Base-by-base conservation (phyloP, 352 stramenopile genomes). In the Phytopythium litorale region DNA sequence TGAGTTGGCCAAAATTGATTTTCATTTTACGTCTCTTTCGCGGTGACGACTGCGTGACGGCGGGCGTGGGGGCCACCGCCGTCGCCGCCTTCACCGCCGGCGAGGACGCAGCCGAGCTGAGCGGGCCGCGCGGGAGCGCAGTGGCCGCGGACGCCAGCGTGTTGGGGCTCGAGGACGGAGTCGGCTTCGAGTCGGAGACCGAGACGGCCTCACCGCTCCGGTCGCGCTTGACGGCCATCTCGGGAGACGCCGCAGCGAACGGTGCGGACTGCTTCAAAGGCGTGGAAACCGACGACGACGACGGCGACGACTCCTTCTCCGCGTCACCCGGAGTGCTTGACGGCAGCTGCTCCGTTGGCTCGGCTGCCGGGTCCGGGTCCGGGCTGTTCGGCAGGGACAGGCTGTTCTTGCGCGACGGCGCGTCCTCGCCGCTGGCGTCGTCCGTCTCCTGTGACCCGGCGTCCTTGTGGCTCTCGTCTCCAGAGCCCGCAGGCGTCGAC, bases 21-120 rank as follows among this genome's bases (percentile, higher is more conserved):
- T 94, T 94, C 85, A 94, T 94, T 88, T 94, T 94, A 87, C 85
- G 85, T 81, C 85, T 81, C 70, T 94, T 94, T 74, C 85, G 85
- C 52, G 85, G 85, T 52, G 85, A 92, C 45, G 83, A 80, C 46
- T 82, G 71, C 7, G 69, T 59, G 35, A 62, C 71, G 56, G 71
- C 57, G 51, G 81, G 70, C 60, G 77, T 73, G 21, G 68, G 60
- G 21, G 69, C 60, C 70, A 59, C 61, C 81, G 66, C 62, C 71
- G 60, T 15, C 72, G 65, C 56, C 49, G 75, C 72, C 66, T 81
- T 83, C 45, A 66, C 55, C 15, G 65, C 57, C 57, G 68, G 60
- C 60, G 74, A 72, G 70, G 64, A 56, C 38, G 56, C 28, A 4
- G 52, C 33, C 33, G 52, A 46, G 7, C 25, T 45, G 11, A 33